These are phyloP conservation scores for Cymodocea nodosa DNA, from an alignment of 116 monocot genomes.

Conservation along the genomic window DNA sequence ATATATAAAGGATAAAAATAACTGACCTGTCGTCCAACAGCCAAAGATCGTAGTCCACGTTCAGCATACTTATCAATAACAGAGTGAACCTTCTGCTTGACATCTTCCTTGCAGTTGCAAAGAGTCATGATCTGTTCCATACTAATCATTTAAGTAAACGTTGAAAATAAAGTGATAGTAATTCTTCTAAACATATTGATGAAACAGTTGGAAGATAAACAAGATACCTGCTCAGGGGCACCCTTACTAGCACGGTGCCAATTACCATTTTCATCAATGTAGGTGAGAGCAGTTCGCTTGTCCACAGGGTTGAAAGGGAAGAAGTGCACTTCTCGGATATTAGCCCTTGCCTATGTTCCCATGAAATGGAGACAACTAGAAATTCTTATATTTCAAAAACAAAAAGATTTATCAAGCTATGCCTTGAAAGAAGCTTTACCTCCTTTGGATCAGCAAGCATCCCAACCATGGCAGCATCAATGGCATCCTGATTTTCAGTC, in stretches of 20 bases:
- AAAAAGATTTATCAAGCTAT: not conserved
- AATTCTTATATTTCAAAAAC: not conserved
- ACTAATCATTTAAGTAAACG: not conserved
- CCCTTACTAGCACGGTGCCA: slow-evolving; percentile 54
- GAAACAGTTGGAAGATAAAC: not conserved
- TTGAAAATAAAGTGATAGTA: not conserved
- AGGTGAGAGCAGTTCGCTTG: slow-evolving; percentile 47
- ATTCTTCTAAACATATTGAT: not conserved
- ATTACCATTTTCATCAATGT: slow-evolving; percentile 30
- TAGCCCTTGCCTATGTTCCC: slow-evolving; percentile 13
- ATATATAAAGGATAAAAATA: not conserved
- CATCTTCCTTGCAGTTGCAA: slow-evolving; percentile 50
- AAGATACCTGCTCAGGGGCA: slow-evolving; percentile 32
- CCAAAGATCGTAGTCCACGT: slow-evolving; percentile 79
- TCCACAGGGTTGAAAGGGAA: slow-evolving; percentile 35
- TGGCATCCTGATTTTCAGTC: slow-evolving; percentile 49
- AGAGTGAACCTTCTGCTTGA: slow-evolving; percentile 43
- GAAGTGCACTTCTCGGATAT: slow-evolving; percentile 20
- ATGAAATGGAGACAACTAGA: not conserved
- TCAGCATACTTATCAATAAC: slow-evolving; percentile 76
- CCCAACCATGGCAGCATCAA: slow-evolving; percentile 42
- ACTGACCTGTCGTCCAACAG: slow-evolving; percentile 37
- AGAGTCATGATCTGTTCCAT: slow-evolving; percentile 36
- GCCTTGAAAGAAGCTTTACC: slow-evolving; percentile 7
- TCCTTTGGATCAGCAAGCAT: slow-evolving; percentile 56